Evolutionary conservation across 1,284 basidiomycete species (phyloP).

Genomic region (Trichosporon inkin): DNA sequence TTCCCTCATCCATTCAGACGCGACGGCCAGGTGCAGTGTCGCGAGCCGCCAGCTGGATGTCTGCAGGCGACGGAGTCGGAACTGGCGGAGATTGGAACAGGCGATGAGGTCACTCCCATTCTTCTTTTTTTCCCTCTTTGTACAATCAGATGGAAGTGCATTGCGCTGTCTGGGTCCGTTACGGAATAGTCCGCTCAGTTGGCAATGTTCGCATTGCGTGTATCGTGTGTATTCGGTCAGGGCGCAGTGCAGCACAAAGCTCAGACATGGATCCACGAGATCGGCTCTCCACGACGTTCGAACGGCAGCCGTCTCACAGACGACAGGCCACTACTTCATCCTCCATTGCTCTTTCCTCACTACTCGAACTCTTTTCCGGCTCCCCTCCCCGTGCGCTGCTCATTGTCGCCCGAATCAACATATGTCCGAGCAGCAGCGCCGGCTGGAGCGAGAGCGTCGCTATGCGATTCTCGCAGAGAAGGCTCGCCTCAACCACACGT

Average conservation of each 20-base stretch:
- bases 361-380: background rate
- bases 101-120: slow-evolving; percentile 10
- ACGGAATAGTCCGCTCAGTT: too few species aligned
- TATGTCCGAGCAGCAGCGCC: slow-evolving; percentile 2
- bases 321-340: background rate
- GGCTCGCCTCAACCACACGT: slow-evolving; percentile 3
- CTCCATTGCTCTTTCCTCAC: background rate
- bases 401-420: background rate
- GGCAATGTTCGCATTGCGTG: too few species aligned
- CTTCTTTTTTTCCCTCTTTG: too few species aligned
- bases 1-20: slow-evolving; percentile 29
- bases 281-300: too few species aligned
- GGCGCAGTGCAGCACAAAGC: too few species aligned
- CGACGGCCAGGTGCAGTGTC: slow-evolving; percentile 7
- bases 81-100: slow-evolving; percentile 24
- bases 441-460: background rate
- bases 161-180: too few species aligned
- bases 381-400: background rate
- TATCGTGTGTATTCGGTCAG: too few species aligned
- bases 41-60: slow-evolving; percentile 22
- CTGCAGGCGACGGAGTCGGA: background rate
- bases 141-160: background rate
- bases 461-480: background rate
- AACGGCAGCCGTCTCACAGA: too few species aligned
- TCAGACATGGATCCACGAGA: too few species aligned